These are phyloP conservation scores for Yarrowia alimentaria DNA, from an alignment of 805 yeast genomes.

Conservation along the genomic window DNA sequence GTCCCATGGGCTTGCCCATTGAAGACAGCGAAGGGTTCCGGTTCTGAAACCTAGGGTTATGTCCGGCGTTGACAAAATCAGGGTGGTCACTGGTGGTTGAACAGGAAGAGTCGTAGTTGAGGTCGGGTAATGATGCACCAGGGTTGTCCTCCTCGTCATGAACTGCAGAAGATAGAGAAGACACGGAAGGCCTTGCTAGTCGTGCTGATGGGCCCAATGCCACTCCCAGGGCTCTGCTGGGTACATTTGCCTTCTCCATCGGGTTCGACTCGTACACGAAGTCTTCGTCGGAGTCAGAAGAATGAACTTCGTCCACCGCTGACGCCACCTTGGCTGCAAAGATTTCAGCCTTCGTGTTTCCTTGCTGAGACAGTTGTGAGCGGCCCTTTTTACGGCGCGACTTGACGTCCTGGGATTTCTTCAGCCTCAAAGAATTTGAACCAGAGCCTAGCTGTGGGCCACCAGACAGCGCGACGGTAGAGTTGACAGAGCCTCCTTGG, in stretches of 20 bases:
- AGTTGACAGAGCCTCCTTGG: conserved; percentile 4
- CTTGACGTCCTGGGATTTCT: conserved; percentile 29
- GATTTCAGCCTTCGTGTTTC: conserved; percentile 78
- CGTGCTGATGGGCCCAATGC: conserved; percentile 19
- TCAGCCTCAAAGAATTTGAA: conserved; percentile 10
- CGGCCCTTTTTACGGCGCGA: conserved; percentile 44
- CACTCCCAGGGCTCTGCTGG: conserved; percentile 1
- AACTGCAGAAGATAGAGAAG: conserved; percentile 15
- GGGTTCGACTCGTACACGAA: conserved; percentile 80
- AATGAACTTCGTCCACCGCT: conserved; percentile 81
- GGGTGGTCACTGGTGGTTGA: conserved; percentile 26
- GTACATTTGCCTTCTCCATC: conserved; percentile 14
- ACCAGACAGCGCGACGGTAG: conserved; percentile 13
- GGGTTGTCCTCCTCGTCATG: conserved; percentile 19
- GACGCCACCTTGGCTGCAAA: conserved; percentile 94
- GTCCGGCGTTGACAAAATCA: conserved; percentile 6
- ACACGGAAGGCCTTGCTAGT: conserved; percentile 8
- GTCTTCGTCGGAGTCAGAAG: conserved; percentile 88
- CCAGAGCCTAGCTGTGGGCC: conserved; percentile 24
- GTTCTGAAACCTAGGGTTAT: conserved; percentile 32
- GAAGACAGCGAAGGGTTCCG: conserved; percentile 32
- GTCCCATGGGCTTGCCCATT: conserved; percentile 1
- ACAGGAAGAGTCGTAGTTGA: conserved; percentile 27
- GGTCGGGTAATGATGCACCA: conserved; percentile 3
- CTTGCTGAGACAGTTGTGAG: conserved; percentile 33